Conservation (phyloP, 202 grass and related monocot species). For the Zizania palustris region DNA sequence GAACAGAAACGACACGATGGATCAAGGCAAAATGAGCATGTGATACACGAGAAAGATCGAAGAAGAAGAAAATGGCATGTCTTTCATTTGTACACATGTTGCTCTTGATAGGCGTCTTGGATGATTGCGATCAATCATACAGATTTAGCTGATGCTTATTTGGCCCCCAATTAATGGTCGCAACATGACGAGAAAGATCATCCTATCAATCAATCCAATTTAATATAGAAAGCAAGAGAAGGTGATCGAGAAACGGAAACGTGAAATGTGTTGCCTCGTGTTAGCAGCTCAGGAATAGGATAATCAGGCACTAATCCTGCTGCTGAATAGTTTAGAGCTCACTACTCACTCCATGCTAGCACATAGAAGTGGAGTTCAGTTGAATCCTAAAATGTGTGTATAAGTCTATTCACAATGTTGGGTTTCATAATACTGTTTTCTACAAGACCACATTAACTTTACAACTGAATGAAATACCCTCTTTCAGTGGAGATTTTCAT, state of each 20-base stretch:
- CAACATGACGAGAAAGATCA: conserved; percentile 15
- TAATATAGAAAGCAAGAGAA: background rate
- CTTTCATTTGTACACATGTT: background rate
- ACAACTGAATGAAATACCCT: no score
- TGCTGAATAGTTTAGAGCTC: background rate
- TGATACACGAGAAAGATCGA: background rate
- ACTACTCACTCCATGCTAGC: background rate
- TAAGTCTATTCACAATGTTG: no score
- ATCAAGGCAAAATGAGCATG: background rate
- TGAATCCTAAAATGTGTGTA: no score
- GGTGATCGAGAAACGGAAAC: background rate
- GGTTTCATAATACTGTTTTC: no score
- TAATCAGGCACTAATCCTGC: conserved; percentile 10
- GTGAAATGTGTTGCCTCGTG: conserved; percentile 15
- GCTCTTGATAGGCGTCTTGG: background rate
- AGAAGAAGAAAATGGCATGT: no score
- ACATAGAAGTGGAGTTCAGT: no score
- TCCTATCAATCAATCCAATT: background rate
- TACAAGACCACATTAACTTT: no score
- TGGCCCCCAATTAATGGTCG: background rate
- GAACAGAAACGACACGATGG: background rate
- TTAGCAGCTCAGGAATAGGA: background rate
- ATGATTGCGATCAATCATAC: background rate
- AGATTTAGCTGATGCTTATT: conserved; percentile 7
- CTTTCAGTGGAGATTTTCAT: no score